Conservation (phyloP, 257 asterid genomes). For the Rauvolfia tetraphylla region DNA sequence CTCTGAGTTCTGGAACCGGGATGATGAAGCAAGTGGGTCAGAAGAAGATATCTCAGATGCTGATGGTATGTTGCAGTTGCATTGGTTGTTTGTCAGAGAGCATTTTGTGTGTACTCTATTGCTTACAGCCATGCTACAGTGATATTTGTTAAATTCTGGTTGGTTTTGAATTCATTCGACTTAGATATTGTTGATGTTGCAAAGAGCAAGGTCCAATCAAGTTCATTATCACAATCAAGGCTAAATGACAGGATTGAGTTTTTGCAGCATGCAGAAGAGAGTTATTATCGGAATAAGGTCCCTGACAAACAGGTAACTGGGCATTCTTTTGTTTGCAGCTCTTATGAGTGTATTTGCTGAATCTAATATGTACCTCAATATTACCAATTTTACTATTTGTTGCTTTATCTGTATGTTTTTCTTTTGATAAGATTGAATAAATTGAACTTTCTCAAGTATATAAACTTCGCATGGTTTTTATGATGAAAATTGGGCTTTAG, state of each 20-base stretch:
- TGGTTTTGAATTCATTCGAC: constrained; percentile 11
- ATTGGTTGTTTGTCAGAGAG: constrained; percentile 3
- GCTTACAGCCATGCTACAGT: neutral
- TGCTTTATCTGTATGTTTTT: neutral
- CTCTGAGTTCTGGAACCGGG: constrained; percentile 93
- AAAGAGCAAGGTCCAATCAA: constrained; percentile 35
- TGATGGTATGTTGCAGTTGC: constrained; percentile 56
- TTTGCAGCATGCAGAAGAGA: constrained; percentile 81
- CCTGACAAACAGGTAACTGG: constrained; percentile 52
- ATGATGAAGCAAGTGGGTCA: constrained; percentile 71
- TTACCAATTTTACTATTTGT: neutral
- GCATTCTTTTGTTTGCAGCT: neutral
- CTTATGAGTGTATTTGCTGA: neutral
- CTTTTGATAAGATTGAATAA: neutral
- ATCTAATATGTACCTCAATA: neutral
- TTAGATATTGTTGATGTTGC: constrained; percentile 56
- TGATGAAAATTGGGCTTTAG: neutral
- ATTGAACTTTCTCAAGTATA: neutral
- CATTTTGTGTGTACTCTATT: neutral
- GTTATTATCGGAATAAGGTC: constrained; percentile 48
- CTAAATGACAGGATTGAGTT: constrained; percentile 54
- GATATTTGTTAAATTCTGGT: constrained; percentile 11
- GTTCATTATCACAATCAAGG: constrained; percentile 38
- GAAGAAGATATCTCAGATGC: constrained; percentile 93
- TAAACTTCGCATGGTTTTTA: neutral